These are phyloP conservation scores for Fusarium equiseti DNA, from an alignment of 2,329 filamentous ascomycete species.

Conservation along the genomic window DNA sequence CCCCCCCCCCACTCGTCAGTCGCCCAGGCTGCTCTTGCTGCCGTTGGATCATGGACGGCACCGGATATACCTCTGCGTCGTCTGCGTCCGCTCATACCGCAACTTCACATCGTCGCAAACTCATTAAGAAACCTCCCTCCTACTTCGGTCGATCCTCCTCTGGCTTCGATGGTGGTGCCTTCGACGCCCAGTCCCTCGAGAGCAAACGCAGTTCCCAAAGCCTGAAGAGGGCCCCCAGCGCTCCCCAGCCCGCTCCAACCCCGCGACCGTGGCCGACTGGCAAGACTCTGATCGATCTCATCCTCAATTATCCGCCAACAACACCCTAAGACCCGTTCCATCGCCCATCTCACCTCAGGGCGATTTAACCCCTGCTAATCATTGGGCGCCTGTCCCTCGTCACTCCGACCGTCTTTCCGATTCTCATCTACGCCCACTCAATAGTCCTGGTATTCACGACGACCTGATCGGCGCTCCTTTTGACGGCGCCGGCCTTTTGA, in stretches of 20 bases:
- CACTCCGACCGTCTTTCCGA: slow-evolving; percentile 47
- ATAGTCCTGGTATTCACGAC: slow-evolving; percentile 55
- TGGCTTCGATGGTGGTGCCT: slow-evolving; percentile 61
- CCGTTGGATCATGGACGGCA: slow-evolving; percentile 61
- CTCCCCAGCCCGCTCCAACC: slow-evolving; percentile 64
- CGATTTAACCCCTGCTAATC: slow-evolving; percentile 59
- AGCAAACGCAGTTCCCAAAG: slow-evolving; percentile 74
- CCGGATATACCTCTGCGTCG: slow-evolving; percentile 51
- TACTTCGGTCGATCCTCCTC: slow-evolving; percentile 62
- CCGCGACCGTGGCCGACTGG: slow-evolving; percentile 64
- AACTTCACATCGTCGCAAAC: slow-evolving; percentile 68
- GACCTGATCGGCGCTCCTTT: slow-evolving; percentile 75
- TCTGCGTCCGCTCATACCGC: slow-evolving; percentile 55
- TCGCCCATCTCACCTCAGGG: slow-evolving; percentile 60
- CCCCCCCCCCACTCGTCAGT: slow-evolving; percentile 29
- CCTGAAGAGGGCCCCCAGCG: slow-evolving; percentile 71
- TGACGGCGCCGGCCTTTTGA: slow-evolving; percentile 72
- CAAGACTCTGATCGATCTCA: slow-evolving; percentile 51
- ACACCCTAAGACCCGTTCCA: slow-evolving; percentile 57
- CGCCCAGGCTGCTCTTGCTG: slow-evolving; percentile 42
- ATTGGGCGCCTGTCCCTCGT: slow-evolving; percentile 47
- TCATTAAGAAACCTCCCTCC: slow-evolving; percentile 72
- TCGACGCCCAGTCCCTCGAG: slow-evolving; percentile 68
- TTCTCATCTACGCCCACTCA: slow-evolving; percentile 43
- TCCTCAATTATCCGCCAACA: slow-evolving; percentile 55